These are phyloP conservation scores for Plenodomus biglobosus DNA, from an alignment of 2,329 filamentous ascomycete species.

Conservation along the genomic window DNA sequence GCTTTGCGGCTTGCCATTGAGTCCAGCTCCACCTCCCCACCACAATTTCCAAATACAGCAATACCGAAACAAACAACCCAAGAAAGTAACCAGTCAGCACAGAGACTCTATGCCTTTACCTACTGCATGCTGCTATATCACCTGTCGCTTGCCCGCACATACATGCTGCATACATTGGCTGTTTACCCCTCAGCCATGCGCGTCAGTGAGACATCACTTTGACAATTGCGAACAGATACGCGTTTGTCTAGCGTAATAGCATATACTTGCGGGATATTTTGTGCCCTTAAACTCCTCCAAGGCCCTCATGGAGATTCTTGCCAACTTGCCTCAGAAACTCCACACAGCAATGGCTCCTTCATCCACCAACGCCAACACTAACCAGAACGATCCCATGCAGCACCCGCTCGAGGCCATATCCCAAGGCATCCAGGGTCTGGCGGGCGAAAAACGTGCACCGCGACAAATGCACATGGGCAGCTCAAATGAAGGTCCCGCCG, in stretches of 20 bases:
- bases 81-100: too few species aligned
- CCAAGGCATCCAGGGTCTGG: conserved; percentile 45
- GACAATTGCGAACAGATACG: conserved; percentile 5
- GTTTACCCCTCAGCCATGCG: conserved; percentile 1
- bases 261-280: neutral
- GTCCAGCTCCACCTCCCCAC: neutral
- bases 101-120: too few species aligned
- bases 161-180: too few species aligned
- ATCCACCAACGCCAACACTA: conserved; percentile 31
- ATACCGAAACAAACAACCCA: too few species aligned
- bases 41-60: neutral
- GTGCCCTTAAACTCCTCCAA: conserved; percentile 10
- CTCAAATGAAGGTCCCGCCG: conserved; percentile 56
- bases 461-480: conserved; percentile 45
- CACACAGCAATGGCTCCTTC: conserved; percentile 17
- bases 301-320: conserved; percentile 19
- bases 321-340: conserved; percentile 13
- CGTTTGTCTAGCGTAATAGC: neutral
- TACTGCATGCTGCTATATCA: too few species aligned
- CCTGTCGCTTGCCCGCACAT: too few species aligned
- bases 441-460: conserved; percentile 44
- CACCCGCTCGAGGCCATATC: conserved; percentile 49
- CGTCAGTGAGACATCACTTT: conserved; percentile 26
- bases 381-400: conserved; percentile 37
- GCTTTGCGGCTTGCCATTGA: neutral